Conservation (phyloP, 2,329 filamentous ascomycete species). For the Proliferodiscus dingleyae region DNA sequence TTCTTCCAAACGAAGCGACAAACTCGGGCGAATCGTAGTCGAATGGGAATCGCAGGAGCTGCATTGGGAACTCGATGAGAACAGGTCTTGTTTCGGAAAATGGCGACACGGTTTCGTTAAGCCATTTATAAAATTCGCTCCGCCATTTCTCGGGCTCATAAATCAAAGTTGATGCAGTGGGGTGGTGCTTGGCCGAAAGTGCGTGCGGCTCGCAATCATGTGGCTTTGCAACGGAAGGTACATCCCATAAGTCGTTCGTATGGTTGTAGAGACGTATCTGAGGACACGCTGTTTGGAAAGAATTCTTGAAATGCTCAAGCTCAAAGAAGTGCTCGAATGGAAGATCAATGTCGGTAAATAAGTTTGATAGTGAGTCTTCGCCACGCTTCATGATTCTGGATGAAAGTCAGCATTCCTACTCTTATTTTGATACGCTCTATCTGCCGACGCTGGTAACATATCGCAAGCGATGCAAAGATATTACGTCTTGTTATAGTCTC, state of each 20-base stretch:
- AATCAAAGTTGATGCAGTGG: neutral
- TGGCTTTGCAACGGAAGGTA: conserved; percentile 21
- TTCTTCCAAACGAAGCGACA: conserved; percentile 36
- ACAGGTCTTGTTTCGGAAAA: neutral
- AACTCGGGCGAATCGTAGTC: conserved; percentile 41
- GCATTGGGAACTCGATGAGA: neutral
- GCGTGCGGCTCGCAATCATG: neutral
- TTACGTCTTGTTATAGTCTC: too few relatives aligned
- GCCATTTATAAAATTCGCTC: conserved; percentile 1
- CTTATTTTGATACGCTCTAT: neutral
- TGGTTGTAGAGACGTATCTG: conserved; percentile 37
- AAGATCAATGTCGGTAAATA: neutral
- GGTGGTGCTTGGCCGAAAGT: neutral
- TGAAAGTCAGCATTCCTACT: neutral
- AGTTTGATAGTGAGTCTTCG: neutral
- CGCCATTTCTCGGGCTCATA: conserved; percentile 1
- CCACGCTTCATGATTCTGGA: neutral
- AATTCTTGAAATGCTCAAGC: conserved; percentile 36
- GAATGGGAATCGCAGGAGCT: conserved; percentile 31
- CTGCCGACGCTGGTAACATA: neutral
- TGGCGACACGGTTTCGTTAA: neutral
- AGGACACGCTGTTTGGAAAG: conserved; percentile 35
- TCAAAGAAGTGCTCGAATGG: conserved; percentile 42
- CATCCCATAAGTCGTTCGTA: conserved; percentile 32
- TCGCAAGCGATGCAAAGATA: neutral